phyloP scores from a whole-genome alignment of 164 flowering plant species.

The Platanus orientalis region DNA sequence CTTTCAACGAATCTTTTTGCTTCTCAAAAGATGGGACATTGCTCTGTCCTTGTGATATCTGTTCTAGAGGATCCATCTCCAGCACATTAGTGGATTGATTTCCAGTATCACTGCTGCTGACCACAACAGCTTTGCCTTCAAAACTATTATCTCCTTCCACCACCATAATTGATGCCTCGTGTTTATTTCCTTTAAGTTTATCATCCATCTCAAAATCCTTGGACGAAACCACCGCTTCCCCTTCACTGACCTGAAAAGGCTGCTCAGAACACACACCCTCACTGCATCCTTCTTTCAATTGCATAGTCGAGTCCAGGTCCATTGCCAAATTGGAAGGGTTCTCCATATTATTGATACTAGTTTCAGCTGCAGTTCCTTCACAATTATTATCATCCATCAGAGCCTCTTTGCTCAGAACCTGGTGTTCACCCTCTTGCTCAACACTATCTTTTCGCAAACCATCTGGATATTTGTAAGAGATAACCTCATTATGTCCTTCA shows the following conservation, averaged over 20 bases:
- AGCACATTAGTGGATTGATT: constrained; percentile 5
- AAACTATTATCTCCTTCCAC: constrained; percentile 11
- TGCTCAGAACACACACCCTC: constrained; percentile 9
- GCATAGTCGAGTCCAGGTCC: constrained; percentile 12
- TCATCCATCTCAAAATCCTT: constrained; percentile 17
- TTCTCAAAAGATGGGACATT: constrained; percentile 5
- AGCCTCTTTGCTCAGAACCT: constrained; percentile 12
- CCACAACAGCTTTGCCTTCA: constrained; percentile 16
- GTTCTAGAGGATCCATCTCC: constrained; percentile 9
- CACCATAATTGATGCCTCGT: constrained; percentile 9
- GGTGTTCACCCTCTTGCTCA: constrained; percentile 11
- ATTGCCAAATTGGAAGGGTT: constrained; percentile 10
- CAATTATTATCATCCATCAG: constrained; percentile 15
- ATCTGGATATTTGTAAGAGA: constrained; percentile 11
- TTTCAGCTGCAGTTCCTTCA: constrained; percentile 15
- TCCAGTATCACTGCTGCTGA: constrained; percentile 4
- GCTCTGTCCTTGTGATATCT: constrained; percentile 5
- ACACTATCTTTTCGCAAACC: constrained; percentile 4
- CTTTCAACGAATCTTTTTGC: constrained; percentile 3
- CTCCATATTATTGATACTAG: constrained; percentile 4
- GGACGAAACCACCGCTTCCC: constrained; percentile 13
- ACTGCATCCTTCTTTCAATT: constrained; percentile 16
- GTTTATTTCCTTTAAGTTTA: constrained; percentile 9
- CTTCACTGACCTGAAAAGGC: constrained; percentile 12
- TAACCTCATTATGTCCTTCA: background rate